Conservation (phyloP, 352 stramenopile genomes). For the Phytophthora foliorum region DNA sequence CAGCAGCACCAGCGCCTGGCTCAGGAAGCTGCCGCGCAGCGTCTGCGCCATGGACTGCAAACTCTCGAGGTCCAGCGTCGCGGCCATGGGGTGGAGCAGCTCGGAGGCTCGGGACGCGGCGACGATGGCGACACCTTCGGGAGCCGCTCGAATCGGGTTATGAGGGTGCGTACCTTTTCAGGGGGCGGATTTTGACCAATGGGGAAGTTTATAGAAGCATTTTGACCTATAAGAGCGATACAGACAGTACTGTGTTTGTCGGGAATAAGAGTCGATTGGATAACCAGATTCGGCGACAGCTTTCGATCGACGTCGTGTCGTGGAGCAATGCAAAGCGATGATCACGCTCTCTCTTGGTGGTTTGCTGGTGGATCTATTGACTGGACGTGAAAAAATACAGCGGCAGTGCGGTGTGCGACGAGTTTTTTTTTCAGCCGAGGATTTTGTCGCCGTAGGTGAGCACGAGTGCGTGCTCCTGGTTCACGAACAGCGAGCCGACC, state of each 20-base stretch:
- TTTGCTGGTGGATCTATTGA: constrained; percentile 15
- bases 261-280: not conserved
- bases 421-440: constrained; percentile 54
- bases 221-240: constrained; percentile 18
- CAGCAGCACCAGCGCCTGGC: constrained; percentile 68
- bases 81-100: constrained; percentile 44
- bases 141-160: constrained; percentile 11
- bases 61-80: constrained; percentile 68
- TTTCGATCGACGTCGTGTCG: no score
- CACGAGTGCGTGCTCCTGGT: constrained; percentile 71
- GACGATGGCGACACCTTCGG: constrained; percentile 3
- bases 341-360: constrained; percentile 1
- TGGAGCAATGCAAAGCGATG: no score
- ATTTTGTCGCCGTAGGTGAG: constrained; percentile 78
- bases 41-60: constrained; percentile 71
- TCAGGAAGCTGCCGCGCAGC: constrained; percentile 73
- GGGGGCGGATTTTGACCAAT: constrained; percentile 19
- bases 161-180: constrained; percentile 14
- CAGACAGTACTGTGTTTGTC: constrained; percentile 7
- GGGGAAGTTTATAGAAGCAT: not conserved
- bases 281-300: constrained; percentile 11
- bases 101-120: not conserved
- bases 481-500: constrained; percentile 69
- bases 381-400: constrained; percentile 11
- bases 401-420: not conserved